These are phyloP conservation scores for Physaria fendleri DNA, from an alignment of 345 rosid species.

Conservation along the genomic window DNA sequence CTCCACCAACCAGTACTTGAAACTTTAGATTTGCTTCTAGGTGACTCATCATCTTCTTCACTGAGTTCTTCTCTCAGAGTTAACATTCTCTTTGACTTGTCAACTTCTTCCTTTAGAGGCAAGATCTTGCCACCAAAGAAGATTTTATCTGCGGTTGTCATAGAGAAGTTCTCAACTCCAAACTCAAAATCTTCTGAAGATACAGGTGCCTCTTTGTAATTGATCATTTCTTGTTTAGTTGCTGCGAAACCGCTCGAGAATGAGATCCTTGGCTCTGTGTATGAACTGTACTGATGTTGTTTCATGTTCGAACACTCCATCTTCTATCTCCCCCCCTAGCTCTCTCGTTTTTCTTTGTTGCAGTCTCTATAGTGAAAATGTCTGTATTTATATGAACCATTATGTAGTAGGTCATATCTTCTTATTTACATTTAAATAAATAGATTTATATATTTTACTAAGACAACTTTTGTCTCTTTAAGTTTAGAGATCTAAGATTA, in stretches of 20 bases:
- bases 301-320: slow-evolving; percentile 44
- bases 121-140: slow-evolving; percentile 61
- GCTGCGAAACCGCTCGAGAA: slow-evolving; percentile 77
- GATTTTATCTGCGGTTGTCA: slow-evolving; percentile 82
- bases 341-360: not conserved
- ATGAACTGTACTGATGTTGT: too few relatives aligned
- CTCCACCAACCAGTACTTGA: slow-evolving; percentile 36
- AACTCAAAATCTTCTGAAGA: slow-evolving; percentile 73
- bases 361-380: not conserved
- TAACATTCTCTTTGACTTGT: slow-evolving; percentile 36
- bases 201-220: slow-evolving; percentile 75
- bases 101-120: slow-evolving; percentile 48
- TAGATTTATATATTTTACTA: too few relatives aligned
- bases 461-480: too few relatives aligned
- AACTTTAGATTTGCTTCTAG: slow-evolving; percentile 22
- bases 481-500: too few relatives aligned
- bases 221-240: slow-evolving; percentile 24
- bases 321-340: not conserved
- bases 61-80: slow-evolving; percentile 65
- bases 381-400: slow-evolving; percentile 14
- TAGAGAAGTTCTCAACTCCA: slow-evolving; percentile 40
- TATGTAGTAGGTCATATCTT: not conserved
- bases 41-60: slow-evolving; percentile 31
- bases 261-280: slow-evolving; percentile 84
- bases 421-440: too few relatives aligned